These are phyloP conservation scores for Diaporthe caulivora DNA, from an alignment of 2,329 filamentous ascomycete genomes.

Conservation along the genomic window DNA sequence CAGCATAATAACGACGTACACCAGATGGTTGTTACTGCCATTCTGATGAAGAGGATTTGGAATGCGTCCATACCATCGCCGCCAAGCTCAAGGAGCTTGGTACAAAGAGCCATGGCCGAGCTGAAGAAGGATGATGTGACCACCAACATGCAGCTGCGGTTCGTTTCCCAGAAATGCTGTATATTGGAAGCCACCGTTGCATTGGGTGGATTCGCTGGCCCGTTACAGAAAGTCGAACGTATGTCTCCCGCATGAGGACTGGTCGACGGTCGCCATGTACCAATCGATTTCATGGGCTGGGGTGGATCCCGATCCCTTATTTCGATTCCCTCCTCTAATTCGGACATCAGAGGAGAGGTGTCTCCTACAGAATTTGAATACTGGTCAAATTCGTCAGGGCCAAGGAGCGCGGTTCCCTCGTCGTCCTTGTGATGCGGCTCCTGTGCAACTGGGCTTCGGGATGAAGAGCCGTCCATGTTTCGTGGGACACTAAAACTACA, in stretches of 20 bases:
- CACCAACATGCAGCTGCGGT: conserved; percentile 81
- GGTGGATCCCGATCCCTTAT: background rate
- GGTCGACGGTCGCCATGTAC: background rate
- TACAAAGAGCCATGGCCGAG: conserved; percentile 86
- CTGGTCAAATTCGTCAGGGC: background rate
- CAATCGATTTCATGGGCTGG: background rate
- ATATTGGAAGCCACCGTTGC: conserved; percentile 43
- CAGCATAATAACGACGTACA: conserved; percentile 81
- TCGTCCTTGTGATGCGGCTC: background rate
- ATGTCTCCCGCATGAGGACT: background rate
- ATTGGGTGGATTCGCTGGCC: background rate
- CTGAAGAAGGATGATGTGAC: conserved; percentile 84
- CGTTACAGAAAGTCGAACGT: background rate
- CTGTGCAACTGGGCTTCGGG: background rate
- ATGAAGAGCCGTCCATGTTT: conserved; percentile 9
- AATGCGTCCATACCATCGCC: conserved; percentile 36
- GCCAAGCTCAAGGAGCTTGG: conserved; percentile 57
- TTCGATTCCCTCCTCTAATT: background rate
- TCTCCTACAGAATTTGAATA: background rate
- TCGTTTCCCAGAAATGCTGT: conserved; percentile 67
- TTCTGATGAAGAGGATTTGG: conserved; percentile 79
- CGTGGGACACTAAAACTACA: background rate
- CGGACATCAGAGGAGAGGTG: background rate
- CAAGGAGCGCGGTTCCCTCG: background rate
- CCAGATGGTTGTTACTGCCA: conserved; percentile 77